These are phyloP conservation scores for Inonotus obliquus DNA, from an alignment of 1,284 basidiomycete genomes.

Conservation along the genomic window DNA sequence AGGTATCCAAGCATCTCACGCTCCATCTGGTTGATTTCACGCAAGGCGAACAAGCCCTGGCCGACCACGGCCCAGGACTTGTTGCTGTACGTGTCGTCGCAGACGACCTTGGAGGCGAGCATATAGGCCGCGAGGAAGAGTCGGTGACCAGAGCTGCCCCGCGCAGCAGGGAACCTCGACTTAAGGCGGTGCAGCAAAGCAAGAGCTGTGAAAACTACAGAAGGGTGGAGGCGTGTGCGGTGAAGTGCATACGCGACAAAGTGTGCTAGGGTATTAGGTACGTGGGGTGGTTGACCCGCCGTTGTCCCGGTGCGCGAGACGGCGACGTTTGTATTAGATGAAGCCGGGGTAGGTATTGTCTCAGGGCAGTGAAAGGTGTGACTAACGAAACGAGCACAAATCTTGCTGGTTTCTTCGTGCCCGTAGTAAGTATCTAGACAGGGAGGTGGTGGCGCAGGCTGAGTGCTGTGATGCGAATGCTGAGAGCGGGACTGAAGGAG, in stretches of 20 bases:
- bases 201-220: conserved; percentile 83
- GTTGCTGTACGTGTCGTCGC: conserved; percentile 96
- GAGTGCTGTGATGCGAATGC: conserved; percentile 23
- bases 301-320: conserved; percentile 45
- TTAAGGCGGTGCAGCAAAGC: conserved; percentile 85
- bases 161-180: conserved; percentile 86
- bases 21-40: conserved; percentile 96
- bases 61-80: conserved; percentile 94
- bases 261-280: conserved; percentile 61
- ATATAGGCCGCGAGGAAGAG: conserved; percentile 92
- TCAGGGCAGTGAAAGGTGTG: conserved; percentile 29
- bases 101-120: conserved; percentile 89
- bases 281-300: conserved; percentile 79
- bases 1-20: conserved; percentile 90
- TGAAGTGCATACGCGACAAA: conserved; percentile 74
- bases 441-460: conserved; percentile 31
- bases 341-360: conserved; percentile 16
- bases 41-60: conserved; percentile 84
- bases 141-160: conserved; percentile 87
- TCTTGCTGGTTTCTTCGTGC: conserved; percentile 39
- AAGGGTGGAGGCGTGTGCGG: conserved; percentile 52
- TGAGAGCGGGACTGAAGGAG: background rate
- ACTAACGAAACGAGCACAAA: conserved; percentile 39
- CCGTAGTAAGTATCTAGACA: conserved; percentile 43
- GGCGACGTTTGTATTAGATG: conserved; percentile 33